These are phyloP conservation scores for Eimeria sp. DNA, from an alignment of 169 alveolate genomes.

Conservation along the genomic window DNA sequence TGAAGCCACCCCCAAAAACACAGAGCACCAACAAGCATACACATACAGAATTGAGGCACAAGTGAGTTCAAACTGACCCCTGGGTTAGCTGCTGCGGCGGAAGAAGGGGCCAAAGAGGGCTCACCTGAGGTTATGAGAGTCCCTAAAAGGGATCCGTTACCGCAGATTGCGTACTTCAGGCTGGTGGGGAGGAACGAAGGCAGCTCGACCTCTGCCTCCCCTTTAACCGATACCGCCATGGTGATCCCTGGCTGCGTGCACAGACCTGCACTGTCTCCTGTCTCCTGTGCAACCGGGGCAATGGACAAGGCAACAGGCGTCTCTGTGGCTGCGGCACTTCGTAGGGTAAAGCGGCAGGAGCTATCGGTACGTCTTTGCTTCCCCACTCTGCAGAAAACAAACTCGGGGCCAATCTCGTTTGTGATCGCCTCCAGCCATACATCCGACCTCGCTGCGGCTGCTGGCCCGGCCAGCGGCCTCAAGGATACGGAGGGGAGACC, in stretches of 20 bases:
- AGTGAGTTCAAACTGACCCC: not conserved
- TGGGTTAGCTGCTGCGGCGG: not conserved
- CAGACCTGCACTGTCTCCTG: not conserved
- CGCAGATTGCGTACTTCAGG: slow-evolving; percentile 48
- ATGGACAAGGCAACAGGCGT: not conserved
- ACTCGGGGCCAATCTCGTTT: not conserved
- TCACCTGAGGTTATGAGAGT: slow-evolving; percentile 51
- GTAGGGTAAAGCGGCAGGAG: slow-evolving; percentile 49
- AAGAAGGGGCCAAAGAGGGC: not conserved
- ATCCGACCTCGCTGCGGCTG: not conserved
- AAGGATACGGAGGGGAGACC: not conserved
- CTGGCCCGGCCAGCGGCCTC: not conserved
- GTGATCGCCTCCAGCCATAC: slow-evolving; percentile 4
- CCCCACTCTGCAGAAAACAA: slow-evolving; percentile 56
- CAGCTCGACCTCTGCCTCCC: slow-evolving; percentile 13
- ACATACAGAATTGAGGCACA: not conserved
- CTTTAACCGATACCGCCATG: slow-evolving; percentile 14
- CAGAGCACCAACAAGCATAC: not conserved
- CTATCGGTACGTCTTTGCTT: not conserved
- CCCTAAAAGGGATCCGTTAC: slow-evolving; percentile 39
- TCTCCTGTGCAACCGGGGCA: not conserved
- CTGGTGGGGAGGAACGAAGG: slow-evolving; percentile 30
- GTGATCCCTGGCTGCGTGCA: slow-evolving; percentile 53
- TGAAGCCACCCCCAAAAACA: not conserved
- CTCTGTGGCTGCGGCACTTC: slow-evolving; percentile 2